These are phyloP conservation scores for Anisodus acutangulus DNA, from an alignment of 257 asterid species.

Conservation along the genomic window DNA sequence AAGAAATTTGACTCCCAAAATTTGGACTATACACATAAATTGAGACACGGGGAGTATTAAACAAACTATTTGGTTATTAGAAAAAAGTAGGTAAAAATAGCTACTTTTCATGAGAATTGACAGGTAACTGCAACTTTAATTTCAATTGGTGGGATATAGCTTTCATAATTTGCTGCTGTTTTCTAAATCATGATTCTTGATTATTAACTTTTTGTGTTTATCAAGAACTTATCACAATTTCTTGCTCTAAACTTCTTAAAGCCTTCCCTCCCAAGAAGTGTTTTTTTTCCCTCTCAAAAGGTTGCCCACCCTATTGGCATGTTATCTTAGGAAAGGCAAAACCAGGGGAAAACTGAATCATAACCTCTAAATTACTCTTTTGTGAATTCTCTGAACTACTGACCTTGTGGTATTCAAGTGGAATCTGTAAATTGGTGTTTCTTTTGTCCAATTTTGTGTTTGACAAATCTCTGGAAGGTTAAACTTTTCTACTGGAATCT, in stretches of 20 bases:
- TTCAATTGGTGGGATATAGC: background rate
- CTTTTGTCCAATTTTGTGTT: constrained; percentile 13
- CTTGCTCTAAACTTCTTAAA: background rate
- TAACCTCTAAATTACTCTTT: background rate
- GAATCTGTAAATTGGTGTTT: background rate
- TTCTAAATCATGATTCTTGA: background rate
- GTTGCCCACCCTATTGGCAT: background rate
- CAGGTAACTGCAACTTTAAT: background rate
- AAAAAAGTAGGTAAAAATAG: background rate
- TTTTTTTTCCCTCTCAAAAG: background rate
- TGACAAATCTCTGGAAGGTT: background rate
- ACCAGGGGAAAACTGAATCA: background rate
- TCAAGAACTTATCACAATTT: background rate
- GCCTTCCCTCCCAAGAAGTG: background rate
- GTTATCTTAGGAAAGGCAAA: background rate
- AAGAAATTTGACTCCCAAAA: too few relatives aligned
- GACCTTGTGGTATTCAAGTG: background rate
- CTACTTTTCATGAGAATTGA: background rate
- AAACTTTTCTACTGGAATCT: background rate
- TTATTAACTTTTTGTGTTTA: background rate
- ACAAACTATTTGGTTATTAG: too few relatives aligned
- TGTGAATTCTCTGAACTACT: background rate
- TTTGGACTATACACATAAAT: too few relatives aligned
- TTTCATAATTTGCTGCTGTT: background rate
- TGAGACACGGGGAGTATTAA: too few relatives aligned